These are phyloP conservation scores for Hamamelis virginiana DNA, from an alignment of 164 flowering plant genomes.

Conservation along the genomic window DNA sequence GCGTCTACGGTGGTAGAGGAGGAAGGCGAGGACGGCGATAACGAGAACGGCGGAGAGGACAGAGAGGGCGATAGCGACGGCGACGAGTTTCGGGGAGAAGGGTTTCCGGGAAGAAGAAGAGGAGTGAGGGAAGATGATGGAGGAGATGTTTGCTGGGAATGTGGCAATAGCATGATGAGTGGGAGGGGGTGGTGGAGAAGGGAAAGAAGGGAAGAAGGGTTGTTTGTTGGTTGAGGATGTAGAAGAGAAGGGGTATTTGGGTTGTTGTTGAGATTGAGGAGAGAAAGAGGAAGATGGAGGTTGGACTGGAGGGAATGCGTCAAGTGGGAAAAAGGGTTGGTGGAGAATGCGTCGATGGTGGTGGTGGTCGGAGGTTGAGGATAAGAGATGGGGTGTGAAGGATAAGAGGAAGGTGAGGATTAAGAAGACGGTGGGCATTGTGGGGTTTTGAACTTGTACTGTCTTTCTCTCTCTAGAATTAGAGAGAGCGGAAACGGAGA, in stretches of 20 bases:
- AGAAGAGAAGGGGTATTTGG: constrained; percentile 28
- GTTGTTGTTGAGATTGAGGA: constrained; percentile 19
- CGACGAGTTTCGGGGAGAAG: constrained; percentile 14
- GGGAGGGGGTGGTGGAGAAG: constrained; percentile 48
- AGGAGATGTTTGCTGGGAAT: constrained; percentile 66
- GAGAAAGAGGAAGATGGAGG: constrained; percentile 12
- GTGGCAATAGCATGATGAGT: constrained; percentile 30
- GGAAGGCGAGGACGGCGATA: constrained; percentile 4
- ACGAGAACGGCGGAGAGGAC: constrained; percentile 23
- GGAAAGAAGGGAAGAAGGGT: constrained; percentile 38
- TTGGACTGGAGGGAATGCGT: constrained; percentile 16
- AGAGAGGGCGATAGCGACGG: constrained; percentile 25
- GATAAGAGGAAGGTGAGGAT: constrained; percentile 1
- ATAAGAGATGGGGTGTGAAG: background rate
- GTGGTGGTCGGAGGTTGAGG: background rate
- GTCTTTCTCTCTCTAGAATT: no score
- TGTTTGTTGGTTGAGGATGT: constrained; percentile 16
- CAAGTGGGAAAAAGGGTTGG: constrained; percentile 33
- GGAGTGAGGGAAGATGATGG: constrained; percentile 45
- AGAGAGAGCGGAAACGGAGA: no score
- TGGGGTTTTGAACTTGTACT: no score
- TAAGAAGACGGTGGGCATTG: constrained; percentile 13
- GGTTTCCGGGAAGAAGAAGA: constrained; percentile 18
- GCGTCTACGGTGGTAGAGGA: constrained; percentile 14
- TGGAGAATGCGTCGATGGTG: constrained; percentile 43